phyloP scores from a whole-genome alignment of 495 filamentous ascomycete species.

The Aspergillus coremiiformis region DNA sequence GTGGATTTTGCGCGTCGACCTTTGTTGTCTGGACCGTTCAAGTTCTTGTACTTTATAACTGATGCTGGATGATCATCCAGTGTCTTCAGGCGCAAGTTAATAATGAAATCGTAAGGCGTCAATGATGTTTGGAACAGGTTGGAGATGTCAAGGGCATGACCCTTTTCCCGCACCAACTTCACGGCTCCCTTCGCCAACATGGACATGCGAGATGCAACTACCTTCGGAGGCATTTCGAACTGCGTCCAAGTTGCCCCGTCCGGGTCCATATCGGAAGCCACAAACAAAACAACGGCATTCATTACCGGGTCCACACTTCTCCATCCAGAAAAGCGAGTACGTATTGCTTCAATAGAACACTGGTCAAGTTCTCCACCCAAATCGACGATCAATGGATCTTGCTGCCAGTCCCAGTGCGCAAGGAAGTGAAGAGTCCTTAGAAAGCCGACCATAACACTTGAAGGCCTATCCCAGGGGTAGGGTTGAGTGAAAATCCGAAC shows the following conservation, averaged over 20 bases:
- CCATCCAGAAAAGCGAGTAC: constrained; percentile 64
- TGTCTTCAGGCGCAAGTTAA: constrained; percentile 56
- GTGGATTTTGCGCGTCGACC: constrained; percentile 28
- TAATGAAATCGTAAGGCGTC: constrained; percentile 75
- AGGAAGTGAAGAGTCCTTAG: constrained; percentile 69
- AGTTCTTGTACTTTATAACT: constrained; percentile 62
- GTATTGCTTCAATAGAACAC: constrained; percentile 47
- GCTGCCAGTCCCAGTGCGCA: constrained; percentile 85
- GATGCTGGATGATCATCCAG: constrained; percentile 18
- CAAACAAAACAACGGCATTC: constrained; percentile 76
- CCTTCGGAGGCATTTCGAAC: constrained; percentile 58
- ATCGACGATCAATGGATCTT: constrained; percentile 73
- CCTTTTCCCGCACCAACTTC: constrained; percentile 50
- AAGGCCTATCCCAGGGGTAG: constrained; percentile 72
- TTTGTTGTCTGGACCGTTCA: constrained; percentile 27
- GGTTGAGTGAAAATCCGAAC: constrained; percentile 71
- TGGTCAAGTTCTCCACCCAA: constrained; percentile 50
- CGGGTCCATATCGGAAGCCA: constrained; percentile 67
- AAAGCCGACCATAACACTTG: constrained; percentile 74
- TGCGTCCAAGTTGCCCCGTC: constrained; percentile 78
- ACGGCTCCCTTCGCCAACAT: constrained; percentile 67
- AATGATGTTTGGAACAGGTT: constrained; percentile 62
- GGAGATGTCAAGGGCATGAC: constrained; percentile 46
- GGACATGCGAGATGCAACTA: constrained; percentile 79
- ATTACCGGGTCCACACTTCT: constrained; percentile 81